Conservation (phyloP, 2,329 filamentous ascomycete species). For the Sclerotiophoma versabilis region DNA sequence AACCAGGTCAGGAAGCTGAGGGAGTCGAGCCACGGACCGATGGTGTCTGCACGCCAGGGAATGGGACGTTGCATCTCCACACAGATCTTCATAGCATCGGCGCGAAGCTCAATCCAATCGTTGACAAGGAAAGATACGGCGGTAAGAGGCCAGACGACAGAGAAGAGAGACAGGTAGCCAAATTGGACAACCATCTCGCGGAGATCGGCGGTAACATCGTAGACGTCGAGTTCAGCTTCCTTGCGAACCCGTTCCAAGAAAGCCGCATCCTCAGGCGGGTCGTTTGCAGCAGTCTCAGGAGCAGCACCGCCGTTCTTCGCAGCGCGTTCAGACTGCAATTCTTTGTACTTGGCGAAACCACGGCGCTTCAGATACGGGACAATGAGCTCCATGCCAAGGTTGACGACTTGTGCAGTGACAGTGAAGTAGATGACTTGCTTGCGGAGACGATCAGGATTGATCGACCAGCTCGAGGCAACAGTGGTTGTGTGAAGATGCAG, state of each 20-base stretch:
- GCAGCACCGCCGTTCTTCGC: constrained; percentile 62
- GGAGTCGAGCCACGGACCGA: constrained; percentile 88
- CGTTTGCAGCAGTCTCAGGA: constrained; percentile 62
- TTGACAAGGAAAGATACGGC: constrained; percentile 88
- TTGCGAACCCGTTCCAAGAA: constrained; percentile 84
- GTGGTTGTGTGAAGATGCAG: constrained; percentile 57
- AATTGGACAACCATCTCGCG: constrained; percentile 70
- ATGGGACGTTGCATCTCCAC: constrained; percentile 87
- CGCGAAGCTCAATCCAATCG: constrained; percentile 94
- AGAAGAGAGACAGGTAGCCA: constrained; percentile 90
- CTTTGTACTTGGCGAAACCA: constrained; percentile 78
- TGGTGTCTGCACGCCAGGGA: constrained; percentile 89
- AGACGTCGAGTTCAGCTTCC: constrained; percentile 81
- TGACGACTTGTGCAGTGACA: constrained; percentile 90
- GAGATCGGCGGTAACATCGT: constrained; percentile 90
- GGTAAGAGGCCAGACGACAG: constrained; percentile 93
- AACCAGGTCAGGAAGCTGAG: constrained; percentile 93
- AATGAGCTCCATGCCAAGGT: constrained; percentile 82
- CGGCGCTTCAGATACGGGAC: constrained; percentile 85
- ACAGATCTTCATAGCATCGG: constrained; percentile 93
- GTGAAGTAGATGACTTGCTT: constrained; percentile 97
- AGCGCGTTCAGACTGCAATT: constrained; percentile 69
- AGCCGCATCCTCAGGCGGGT: constrained; percentile 76
- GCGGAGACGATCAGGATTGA: constrained; percentile 82
- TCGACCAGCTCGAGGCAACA: constrained; percentile 68